Base-by-base conservation (phyloP, 257 asterid species). In the Lithospermum erythrorhizon region DNA sequence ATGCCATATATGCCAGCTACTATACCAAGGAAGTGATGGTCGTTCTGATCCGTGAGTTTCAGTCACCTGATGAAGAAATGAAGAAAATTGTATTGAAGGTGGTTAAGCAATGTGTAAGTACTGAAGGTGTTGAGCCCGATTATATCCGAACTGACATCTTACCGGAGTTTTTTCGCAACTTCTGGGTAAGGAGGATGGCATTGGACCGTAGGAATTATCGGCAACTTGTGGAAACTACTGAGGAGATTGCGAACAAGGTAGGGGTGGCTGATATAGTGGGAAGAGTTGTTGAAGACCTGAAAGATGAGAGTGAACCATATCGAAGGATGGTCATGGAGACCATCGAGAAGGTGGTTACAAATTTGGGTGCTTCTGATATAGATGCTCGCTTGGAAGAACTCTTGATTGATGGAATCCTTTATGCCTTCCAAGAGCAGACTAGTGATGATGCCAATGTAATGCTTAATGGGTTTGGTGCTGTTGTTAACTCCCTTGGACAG, bases 241-340 rank as follows among this genome's bases (percentile, higher is more conserved):
- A 78, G 56, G 95, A 89, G 85, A 89, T 89, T 56, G 96, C 96
- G 17, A 89, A 89, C 70, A 89, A 86, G 74, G 95, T 86, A 52
- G 95, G 96, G 37, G 95, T 89, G 64, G 89, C 95, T 41, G 96
- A 89, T n/a, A 86, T 86, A 30, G 96, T 89, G 0, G n/a, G n/a
- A 11, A 83, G 94, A 70, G 82, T 86, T 29, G 95, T 89, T 54
- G 96, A 89, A 79, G 94, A 86, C 70, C 74, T 86, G n/a, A n/a
- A n/a, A 79, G 96, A 89, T 62, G 96, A 86, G 73, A 89, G 96
- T 67, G 96, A 89, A 76, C 96, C 96, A 61, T 89, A 89, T 53
- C 75, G 96, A 69, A 75, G 96, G 74, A 89, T 89, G 97, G 97
- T 89, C 45, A 89, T 89, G 97, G 97, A 89, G 77, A 89, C 97